Evolutionary conservation across 352 stramenopile genomes (phyloP), one percentile per base, ranked within the genome.

Genomic region (Globisporangium splendens): DNA sequence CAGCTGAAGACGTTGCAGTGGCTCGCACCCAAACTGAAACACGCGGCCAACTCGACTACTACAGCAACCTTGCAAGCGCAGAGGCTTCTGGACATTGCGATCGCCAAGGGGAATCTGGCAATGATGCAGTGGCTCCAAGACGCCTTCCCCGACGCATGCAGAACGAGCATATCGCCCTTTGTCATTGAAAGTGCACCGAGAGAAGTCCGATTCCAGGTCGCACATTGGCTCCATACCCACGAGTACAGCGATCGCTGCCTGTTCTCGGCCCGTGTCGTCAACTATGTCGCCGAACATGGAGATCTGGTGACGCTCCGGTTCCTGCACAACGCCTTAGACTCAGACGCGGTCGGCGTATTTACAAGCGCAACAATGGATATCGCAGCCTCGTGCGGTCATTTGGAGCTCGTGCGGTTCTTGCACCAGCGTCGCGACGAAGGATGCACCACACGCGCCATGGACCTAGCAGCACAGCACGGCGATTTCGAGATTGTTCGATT

Each of bases 121-220:
- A 54, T 54, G 49, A 54, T 54, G 49, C 33, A 33, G 31, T 54
- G 49, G 49, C 17, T 54, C 49, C 49, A 54, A 20, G 31, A 46
- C 24, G 15, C 22, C 49, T 54, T 12, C 18, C 11, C 24, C 15
- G 22, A 33, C 39, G 18, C 41, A 17, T 35, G 52, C 52, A 33
- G 18, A 18, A 7, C n/a, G 1, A 39, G 24, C 3, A 17, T 15
- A 1, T 54, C 31, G 1, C 12, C 28, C 28, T 35, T 33, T 28
- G 31, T 35, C 31, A 46, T 54, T 14, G 15, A 2, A 8, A 33
- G 31, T 15, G 31, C n/a, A 8, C 49, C 49, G 0, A 44, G 8
- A 21, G 49, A 54, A 14, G 31, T 13, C 49, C 14, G 41, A 21
- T 46, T 44, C 7, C 22, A 48, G 10, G 15, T 58, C 13, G 13